Evolutionary conservation across 305 asterid species (phyloP).

Genomic region (Fraxinus velutina): DNA sequence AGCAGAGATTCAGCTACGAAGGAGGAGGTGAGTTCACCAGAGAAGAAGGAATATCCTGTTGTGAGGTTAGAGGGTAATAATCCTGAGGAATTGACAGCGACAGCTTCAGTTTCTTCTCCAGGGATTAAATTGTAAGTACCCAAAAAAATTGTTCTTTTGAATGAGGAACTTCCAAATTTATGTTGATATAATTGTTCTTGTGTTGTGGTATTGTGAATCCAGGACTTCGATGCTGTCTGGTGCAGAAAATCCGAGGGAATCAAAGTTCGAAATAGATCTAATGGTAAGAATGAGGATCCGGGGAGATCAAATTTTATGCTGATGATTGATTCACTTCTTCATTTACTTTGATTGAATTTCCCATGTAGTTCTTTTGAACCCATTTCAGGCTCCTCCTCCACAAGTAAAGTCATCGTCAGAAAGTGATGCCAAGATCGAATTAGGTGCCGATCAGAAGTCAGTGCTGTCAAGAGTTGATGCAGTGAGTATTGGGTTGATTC

Average conservation of each 20-base stretch:
- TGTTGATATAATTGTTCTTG: background rate
- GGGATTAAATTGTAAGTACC: conserved; percentile 51
- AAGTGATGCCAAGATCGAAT: conserved; percentile 40
- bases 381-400: conserved; percentile 85
- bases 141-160: background rate
- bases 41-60: conserved; percentile 47
- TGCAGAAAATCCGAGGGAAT: conserved; percentile 31
- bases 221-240: conserved; percentile 29
- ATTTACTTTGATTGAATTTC: background rate
- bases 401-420: conserved; percentile 60
- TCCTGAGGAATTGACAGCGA: conserved; percentile 36
- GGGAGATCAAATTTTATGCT: background rate
- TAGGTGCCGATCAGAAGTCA: conserved; percentile 47
- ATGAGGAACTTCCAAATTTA: background rate
- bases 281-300: conserved; percentile 22
- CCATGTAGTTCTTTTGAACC: conserved; percentile 17
- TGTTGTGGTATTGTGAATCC: conserved; percentile 19
- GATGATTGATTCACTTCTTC: background rate
- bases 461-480: conserved; percentile 32
- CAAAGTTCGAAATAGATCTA: conserved; percentile 53
- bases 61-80: conserved; percentile 40
- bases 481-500: conserved; percentile 27
- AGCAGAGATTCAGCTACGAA: conserved; percentile 34
- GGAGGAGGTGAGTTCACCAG: conserved; percentile 50
- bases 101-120: conserved; percentile 36